Evolutionary conservation across 2,329 filamentous ascomycete species (phyloP).

Genomic region (Colletotrichum simmondsii): DNA sequence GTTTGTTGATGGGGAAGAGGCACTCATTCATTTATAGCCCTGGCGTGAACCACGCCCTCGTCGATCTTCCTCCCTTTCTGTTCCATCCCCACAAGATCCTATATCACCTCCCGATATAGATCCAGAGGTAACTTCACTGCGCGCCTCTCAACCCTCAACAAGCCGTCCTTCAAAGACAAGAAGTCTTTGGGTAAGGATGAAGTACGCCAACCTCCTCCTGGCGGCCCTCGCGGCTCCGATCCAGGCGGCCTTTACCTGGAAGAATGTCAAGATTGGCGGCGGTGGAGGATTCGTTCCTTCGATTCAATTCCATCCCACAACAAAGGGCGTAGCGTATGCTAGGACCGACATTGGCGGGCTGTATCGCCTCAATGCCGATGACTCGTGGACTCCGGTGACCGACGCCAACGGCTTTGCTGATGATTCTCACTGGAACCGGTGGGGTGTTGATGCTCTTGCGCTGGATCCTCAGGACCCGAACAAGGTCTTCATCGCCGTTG

Average conservation of each 20-base stretch:
- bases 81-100: background rate
- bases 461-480: conserved; percentile 64
- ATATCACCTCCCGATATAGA: conserved; percentile 6
- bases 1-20: background rate
- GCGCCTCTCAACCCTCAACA: background rate
- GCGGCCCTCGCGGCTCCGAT: conserved; percentile 38
- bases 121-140: background rate
- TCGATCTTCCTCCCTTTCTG: background rate
- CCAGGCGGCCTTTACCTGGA: conserved; percentile 54
- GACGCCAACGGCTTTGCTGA: conserved; percentile 53
- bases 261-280: conserved; percentile 63
- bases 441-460: conserved; percentile 68
- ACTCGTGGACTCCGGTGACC: conserved; percentile 65
- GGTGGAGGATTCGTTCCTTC: conserved; percentile 69
- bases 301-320: conserved; percentile 64
- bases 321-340: conserved; percentile 63
- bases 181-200: conserved; percentile 16
- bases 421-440: conserved; percentile 60
- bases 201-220: conserved; percentile 21
- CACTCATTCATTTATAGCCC: conserved; percentile 11
- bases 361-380: conserved; percentile 65
- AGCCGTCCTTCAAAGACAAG: background rate
- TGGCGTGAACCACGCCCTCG: background rate
- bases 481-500: conserved; percentile 64
- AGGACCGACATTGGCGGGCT: conserved; percentile 68